Evolutionary conservation across 805 yeast species (phyloP), one percentile per base, ranked within the genome.

Genomic region (Jamesozyma rosinii): DNA sequence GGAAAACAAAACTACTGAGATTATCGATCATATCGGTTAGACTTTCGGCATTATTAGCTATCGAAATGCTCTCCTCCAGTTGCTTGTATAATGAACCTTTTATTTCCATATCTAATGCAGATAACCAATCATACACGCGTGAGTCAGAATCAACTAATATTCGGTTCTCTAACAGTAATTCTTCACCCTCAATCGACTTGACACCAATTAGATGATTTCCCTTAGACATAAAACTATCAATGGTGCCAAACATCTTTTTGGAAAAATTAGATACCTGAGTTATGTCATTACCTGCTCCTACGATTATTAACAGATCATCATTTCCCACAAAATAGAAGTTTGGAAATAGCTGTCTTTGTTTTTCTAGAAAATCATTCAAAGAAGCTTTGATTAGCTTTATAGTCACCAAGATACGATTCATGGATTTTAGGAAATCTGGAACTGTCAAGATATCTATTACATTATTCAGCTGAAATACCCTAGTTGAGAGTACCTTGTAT

Each of bases 301-400:
- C 73, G 33, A 90, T 74, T 47, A 86, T 95, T 29, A 90, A 65
- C 26, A 90, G 63, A 57, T 90, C 96, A 46, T 88, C 95, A 57
- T 90, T 90, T 5, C 97, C 96, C 22, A 90, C 65, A 56, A 90
- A 89, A 54, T 81, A 88, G 44, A 88, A 81, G 38, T 97, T 70
- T 1, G 95, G 89, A 53, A 83, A 90, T 1, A 70, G 46, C 35
- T 74, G 81, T 48, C 97, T 67, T 57, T 89, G 95, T 32, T 73
- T 74, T 51, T 89, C 97, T 27, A 90, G 66, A 57, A 79, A 90
- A 8, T 85, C 90, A 11, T 79, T 70, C 13, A 90, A 67, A 0
- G 95, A 80, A 42, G 71, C 74, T 37, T 79, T 72, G 1, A 86
- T 74, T 48, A 71, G 76, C 4, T 50, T 52, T 26, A 89, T 65